These are phyloP conservation scores for Oryza glaberrima DNA, from an alignment of 176 grass and related monocot species.

Conservation along the genomic window DNA sequence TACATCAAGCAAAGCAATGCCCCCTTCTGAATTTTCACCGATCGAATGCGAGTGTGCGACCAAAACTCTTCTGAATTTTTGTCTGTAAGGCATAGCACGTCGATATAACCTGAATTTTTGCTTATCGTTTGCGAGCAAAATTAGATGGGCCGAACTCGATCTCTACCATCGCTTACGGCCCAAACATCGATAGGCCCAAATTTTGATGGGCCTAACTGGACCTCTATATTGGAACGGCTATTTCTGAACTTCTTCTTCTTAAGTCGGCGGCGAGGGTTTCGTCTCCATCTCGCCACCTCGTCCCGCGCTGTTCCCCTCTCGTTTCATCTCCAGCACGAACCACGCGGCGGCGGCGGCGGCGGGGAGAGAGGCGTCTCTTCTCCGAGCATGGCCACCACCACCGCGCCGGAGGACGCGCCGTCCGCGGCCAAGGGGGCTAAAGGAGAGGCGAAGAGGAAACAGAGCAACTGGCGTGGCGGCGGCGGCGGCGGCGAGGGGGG, in stretches of 20 bases:
- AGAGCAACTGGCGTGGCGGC: neutral
- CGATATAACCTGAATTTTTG: no score
- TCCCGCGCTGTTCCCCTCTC: neutral
- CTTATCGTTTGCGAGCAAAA: no score
- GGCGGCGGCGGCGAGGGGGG: neutral
- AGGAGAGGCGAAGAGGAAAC: constrained; percentile 26
- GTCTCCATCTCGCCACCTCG: neutral
- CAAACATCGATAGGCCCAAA: no score
- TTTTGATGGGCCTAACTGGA: no score
- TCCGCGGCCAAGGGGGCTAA: constrained; percentile 1
- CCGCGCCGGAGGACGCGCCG: constrained; percentile 34
- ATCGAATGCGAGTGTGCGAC: no score
- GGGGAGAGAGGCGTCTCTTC: constrained; percentile 16
- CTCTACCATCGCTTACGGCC: no score
- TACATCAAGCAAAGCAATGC: no score
- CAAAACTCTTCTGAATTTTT: no score
- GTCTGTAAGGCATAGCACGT: no score
- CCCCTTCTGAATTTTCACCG: no score
- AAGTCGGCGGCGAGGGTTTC: constrained; percentile 9
- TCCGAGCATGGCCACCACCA: constrained; percentile 31
- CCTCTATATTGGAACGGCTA: neutral
- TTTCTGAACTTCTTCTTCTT: neutral
- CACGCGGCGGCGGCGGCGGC: neutral
- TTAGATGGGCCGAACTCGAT: no score
- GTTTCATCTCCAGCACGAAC: neutral